Evolutionary conservation across 1,284 basidiomycete species (phyloP), one percentile per base, ranked within the genome.

Genomic region (Thelephora terrestris): DNA sequence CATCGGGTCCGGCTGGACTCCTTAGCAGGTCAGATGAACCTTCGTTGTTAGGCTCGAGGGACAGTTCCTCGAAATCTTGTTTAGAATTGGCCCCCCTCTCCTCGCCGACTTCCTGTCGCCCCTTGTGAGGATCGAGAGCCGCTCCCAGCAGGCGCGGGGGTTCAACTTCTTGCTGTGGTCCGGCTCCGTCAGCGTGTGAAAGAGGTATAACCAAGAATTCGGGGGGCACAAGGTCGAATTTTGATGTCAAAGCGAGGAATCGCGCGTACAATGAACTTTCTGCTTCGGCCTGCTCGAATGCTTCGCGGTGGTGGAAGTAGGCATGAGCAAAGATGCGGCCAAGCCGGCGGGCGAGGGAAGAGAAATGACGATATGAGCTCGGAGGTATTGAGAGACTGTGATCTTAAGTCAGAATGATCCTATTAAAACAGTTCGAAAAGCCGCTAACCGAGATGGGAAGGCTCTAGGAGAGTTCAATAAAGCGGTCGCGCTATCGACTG

Each of bases 281-380:
- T 2, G 84, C 87, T 65, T 95, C 91, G 39, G 88, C 88, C 58
- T 88, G 83, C 56, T 91, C 83, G 58, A 94, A 97, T 0, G 83
- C 79, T 59, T 95, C 93, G 50, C 88, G 83, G 65, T 98, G 91
- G 62, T 91, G 89, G 68, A 86, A 92, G 69, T 91, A 95, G 1
- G 93, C 91, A 64, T 99, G 95, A 0, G 90, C 90, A 62, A 99
- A 98, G 58, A 97, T 93, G 43, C 95, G 81, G 5, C 92, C 92
- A 2, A 98, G 78, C 9, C 95, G 81, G 0, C 92, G 77, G 4
- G 90, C 86, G 18, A 94, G 81, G 14, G 88, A 87, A 37, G 85
- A 78, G 64, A 97, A 94, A 64, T 96, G 90, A 18, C 90, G 79
- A 49, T 87, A 74, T 0, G 91, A 94, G 2, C 85, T 76, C 27